Conservation (phyloP, 2,329 filamentous ascomycete species). For the Diplodia scrobiculata region DNA sequence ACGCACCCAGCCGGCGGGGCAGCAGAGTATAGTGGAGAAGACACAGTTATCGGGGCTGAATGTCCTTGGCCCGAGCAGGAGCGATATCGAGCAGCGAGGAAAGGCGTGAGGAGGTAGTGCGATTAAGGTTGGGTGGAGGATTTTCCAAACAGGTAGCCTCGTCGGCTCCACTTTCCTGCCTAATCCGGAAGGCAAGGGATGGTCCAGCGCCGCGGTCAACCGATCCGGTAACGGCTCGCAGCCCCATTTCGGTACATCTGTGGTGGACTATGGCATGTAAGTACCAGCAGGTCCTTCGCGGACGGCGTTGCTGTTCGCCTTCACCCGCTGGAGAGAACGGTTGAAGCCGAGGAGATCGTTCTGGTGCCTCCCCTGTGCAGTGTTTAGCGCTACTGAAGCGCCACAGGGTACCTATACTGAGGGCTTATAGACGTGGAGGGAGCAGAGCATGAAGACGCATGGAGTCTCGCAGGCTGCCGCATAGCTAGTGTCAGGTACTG, state of each 20-base stretch:
- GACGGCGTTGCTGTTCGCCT: constrained; percentile 34
- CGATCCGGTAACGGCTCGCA: not conserved
- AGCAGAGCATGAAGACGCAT: not conserved
- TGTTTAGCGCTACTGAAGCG: not conserved
- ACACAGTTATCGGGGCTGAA: constrained; percentile 35
- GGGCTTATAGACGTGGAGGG: no score
- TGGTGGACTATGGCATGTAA: not conserved
- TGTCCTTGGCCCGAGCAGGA: not conserved
- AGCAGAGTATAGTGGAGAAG: constrained; percentile 51
- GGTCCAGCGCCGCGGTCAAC: not conserved
- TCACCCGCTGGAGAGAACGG: constrained; percentile 41
- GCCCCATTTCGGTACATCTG: not conserved
- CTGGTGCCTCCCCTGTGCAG: not conserved
- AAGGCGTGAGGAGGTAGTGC: not conserved
- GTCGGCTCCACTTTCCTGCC: constrained; percentile 16
- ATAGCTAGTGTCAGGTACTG: not conserved
- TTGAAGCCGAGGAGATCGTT: constrained; percentile 37
- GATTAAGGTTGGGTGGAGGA: not conserved
- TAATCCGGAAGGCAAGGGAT: constrained; percentile 8
- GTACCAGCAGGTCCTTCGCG: not conserved
- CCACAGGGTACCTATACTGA: not conserved
- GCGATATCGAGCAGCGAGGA: not conserved
- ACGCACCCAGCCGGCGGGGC: constrained; percentile 48
- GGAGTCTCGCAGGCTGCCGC: not conserved
- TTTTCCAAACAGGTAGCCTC: not conserved